Evolutionary conservation across 1,284 basidiomycete species (phyloP).

Genomic region (Ganoderma sinense): DNA sequence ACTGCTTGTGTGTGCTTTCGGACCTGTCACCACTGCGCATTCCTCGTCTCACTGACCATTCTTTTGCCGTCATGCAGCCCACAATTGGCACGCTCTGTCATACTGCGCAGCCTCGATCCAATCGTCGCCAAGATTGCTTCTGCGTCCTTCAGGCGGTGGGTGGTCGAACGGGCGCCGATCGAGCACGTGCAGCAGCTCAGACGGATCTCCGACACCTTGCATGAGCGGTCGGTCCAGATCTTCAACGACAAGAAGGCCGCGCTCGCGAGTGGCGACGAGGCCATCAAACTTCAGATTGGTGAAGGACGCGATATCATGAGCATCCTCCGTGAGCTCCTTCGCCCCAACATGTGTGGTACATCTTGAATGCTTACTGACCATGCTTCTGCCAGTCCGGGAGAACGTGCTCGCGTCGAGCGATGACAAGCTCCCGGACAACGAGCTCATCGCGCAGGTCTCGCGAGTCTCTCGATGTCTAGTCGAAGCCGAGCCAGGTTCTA

Average conservation of each 20-base stretch:
- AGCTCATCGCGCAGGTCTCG: slow-evolving; percentile 44
- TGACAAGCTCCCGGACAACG: slow-evolving; percentile 40
- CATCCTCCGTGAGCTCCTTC: slow-evolving; percentile 37
- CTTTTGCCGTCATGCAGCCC: slow-evolving; percentile 18
- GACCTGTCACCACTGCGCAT: background rate
- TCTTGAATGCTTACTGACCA: background rate
- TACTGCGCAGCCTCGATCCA: slow-evolving; percentile 17
- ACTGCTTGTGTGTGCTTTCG: slow-evolving; percentile 33
- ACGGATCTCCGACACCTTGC: slow-evolving; percentile 31
- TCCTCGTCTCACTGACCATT: background rate
- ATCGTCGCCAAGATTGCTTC: slow-evolving; percentile 16
- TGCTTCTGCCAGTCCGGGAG: slow-evolving; percentile 34
- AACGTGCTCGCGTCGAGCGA: slow-evolving; percentile 38
- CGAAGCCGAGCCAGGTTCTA: background rate
- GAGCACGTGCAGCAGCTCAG: slow-evolving; percentile 20
- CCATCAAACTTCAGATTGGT: slow-evolving; percentile 33
- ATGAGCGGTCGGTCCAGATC: slow-evolving; percentile 26
- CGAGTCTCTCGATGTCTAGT: slow-evolving; percentile 21
- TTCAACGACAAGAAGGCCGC: slow-evolving; percentile 34
- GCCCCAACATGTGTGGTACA: background rate
- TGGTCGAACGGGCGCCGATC: slow-evolving; percentile 23
- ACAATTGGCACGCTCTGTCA: slow-evolving; percentile 17
- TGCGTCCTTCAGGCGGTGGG: slow-evolving; percentile 19
- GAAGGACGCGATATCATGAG: slow-evolving; percentile 44
- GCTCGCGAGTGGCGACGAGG: slow-evolving; percentile 32